Evolutionary conservation across 768 basidiomycete species (phyloP).

Genomic region (Suillus subluteus): DNA sequence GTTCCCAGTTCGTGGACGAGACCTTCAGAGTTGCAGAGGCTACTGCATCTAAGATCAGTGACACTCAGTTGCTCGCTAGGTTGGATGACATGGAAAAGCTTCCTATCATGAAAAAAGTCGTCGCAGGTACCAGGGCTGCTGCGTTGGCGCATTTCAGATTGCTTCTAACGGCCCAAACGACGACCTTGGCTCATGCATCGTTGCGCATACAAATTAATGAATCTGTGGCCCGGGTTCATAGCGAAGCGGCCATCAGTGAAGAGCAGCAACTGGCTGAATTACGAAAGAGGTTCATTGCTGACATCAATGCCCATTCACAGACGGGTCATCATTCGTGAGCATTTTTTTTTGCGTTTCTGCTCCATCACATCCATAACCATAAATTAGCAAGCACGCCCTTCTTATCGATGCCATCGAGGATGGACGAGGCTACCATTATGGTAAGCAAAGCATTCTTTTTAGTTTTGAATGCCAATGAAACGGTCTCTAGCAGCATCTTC

Average conservation of each 20-base stretch:
- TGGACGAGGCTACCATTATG: neutral
- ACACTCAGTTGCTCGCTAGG: conserved; percentile 20
- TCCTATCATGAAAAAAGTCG: conserved; percentile 11
- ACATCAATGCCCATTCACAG: conserved; percentile 22
- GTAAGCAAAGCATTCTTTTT: neutral
- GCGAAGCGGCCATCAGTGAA: conserved; percentile 10
- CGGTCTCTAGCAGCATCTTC: neutral
- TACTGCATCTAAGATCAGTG: conserved; percentile 6
- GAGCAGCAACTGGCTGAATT: conserved; percentile 16
- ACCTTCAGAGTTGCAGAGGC: conserved; percentile 12
- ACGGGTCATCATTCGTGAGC: conserved; percentile 14
- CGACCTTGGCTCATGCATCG: conserved; percentile 9
- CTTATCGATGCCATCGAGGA: conserved; percentile 10
- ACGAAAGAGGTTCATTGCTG: conserved; percentile 22
- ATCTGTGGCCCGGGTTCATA: neutral
- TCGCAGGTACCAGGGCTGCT: neutral
- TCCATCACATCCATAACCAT: neutral
- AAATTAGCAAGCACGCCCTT: conserved; percentile 11
- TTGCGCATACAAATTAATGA: conserved; percentile 17
- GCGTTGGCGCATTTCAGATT: neutral
- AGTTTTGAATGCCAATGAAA: neutral
- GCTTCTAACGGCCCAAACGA: neutral
- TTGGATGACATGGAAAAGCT: conserved; percentile 11
- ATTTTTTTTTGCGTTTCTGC: neutral
- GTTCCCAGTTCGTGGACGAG: conserved; percentile 6